Percentiles rank a stretch among this genome's conserved stretches.
These are phyloP conservation scores for Sporothrix pseudoabietina DNA, from an alignment of 2,329 filamentous ascomycete genomes.

Conservation along the genomic window DNA sequence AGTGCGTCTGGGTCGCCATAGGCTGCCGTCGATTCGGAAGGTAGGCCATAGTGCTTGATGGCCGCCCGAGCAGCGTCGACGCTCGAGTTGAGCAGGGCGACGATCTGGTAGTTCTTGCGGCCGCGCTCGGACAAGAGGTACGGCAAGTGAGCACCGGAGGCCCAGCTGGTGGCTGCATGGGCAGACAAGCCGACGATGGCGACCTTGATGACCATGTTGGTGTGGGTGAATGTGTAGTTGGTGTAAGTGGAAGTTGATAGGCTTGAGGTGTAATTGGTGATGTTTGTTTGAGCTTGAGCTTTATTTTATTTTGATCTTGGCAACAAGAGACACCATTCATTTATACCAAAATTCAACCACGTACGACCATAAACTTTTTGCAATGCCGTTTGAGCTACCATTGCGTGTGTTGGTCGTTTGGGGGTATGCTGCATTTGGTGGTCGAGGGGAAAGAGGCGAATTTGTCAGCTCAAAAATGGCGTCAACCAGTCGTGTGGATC, in stretches of 20 bases:
- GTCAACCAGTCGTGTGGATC: neutral
- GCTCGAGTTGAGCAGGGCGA: constrained; percentile 56
- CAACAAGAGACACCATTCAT: neutral
- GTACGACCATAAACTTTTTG: neutral
- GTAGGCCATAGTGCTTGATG: constrained; percentile 45
- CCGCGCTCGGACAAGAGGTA: constrained; percentile 56
- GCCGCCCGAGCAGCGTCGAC: constrained; percentile 49
- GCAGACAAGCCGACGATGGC: constrained; percentile 33
- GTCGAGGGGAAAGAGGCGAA: neutral
- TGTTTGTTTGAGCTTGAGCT: neutral
- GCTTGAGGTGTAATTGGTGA: neutral
- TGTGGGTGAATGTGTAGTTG: neutral
- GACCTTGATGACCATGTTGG: constrained; percentile 28
- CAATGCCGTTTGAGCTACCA: neutral
- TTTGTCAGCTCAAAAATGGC: neutral
- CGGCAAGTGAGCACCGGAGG: constrained; percentile 55
- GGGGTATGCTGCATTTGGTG: neutral
- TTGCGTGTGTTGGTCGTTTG: neutral
- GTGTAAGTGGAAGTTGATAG: neutral
- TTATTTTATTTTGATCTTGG: neutral
- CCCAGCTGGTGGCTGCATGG: constrained; percentile 30
- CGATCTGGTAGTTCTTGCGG: constrained; percentile 50
- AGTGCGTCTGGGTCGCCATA: constrained; percentile 55
- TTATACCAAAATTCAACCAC: neutral
- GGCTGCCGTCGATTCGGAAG: constrained; percentile 42